Conservation (phyloP, 177 flowering plant species). For the Telopea speciosissima region DNA sequence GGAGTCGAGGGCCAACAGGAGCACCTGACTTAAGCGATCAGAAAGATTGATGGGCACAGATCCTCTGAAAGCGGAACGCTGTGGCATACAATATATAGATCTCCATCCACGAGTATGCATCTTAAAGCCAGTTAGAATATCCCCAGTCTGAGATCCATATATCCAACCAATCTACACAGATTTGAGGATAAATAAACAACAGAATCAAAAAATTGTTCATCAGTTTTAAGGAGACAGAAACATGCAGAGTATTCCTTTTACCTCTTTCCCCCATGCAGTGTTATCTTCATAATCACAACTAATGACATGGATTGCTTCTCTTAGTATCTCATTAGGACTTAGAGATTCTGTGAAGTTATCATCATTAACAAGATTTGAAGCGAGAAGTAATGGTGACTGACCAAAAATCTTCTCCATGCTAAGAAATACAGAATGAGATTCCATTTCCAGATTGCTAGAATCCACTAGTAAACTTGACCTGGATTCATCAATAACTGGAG, state of each 20-base stretch:
- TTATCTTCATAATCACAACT: conserved; percentile 25
- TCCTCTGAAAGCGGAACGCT: conserved; percentile 19
- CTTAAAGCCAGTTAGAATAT: conserved; percentile 20
- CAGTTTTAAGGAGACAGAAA: neutral
- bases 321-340: conserved; percentile 19
- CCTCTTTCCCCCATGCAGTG: conserved; percentile 32
- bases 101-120: conserved; percentile 32
- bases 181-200: neutral
- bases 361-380: conserved; percentile 19
- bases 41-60: conserved; percentile 20
- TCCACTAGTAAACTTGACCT: conserved; percentile 9
- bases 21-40: conserved; percentile 20
- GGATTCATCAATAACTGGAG: conserved; percentile 12
- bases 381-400: conserved; percentile 17
- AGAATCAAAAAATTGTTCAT: neutral
- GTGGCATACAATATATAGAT: conserved; percentile 22
- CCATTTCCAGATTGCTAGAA: conserved; percentile 9
- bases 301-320: conserved; percentile 27
- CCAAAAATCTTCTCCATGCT: conserved; percentile 24
- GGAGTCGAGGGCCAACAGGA: conserved; percentile 16
- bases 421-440: conserved; percentile 16
- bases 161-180: conserved; percentile 26
- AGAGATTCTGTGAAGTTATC: conserved; percentile 14
- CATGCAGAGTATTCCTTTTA: neutral
- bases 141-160: conserved; percentile 20